Evolutionary conservation across 2,329 filamentous ascomycete genomes (phyloP), one percentile per base, ranked within the genome.

Genomic region (Cercospora sp.): DNA sequence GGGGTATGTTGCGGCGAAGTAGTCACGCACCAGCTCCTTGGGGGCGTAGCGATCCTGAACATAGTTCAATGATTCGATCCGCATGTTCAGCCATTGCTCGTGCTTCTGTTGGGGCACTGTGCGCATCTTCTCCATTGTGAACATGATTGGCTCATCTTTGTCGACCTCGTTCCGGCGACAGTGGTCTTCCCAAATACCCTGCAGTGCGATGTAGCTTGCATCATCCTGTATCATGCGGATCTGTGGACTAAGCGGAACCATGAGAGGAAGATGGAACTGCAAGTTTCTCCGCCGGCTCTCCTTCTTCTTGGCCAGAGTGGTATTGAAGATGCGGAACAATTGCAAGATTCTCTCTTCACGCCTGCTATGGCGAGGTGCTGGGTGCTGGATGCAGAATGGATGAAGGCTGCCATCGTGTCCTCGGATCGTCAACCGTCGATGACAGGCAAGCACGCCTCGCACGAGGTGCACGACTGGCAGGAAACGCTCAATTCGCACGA

Each of bases 351-450:
- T 88, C 81, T 99, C 96, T 79, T 99, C 96, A 64, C 96, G 88
- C 68, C 95, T 88, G 76, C 94, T 97, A 79, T 96, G 94, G 66
- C 95, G 86, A 3, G 94, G 93, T 1, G 95, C 94, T 3, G 95
- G 96, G 78, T 98, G 94, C 77, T 99, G 96, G 39, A 99, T 93
- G 3, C 94, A 94, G 81, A 97, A 99, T 7, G 93, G 87, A 83
- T 99, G 95, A n/a, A 97, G 84, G 77, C 94, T 98, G 72, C 96
- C 95, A 80, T 99, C 96, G 77, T 98, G 94, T 16, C 95, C 96
- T 72, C 96, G 91, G 78, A 99, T 98, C 83, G 93, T 97, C 74
- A 99, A 86, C 58, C 96, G 88, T 33, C 95, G 89, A 80, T 98
- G 94, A 61, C 94, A 98, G 31, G 94, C 90, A 64, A 93, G 93